Evolutionary conservation across 2,329 filamentous ascomycete genomes (phyloP).

Genomic region (Lomentospora prolificans): DNA sequence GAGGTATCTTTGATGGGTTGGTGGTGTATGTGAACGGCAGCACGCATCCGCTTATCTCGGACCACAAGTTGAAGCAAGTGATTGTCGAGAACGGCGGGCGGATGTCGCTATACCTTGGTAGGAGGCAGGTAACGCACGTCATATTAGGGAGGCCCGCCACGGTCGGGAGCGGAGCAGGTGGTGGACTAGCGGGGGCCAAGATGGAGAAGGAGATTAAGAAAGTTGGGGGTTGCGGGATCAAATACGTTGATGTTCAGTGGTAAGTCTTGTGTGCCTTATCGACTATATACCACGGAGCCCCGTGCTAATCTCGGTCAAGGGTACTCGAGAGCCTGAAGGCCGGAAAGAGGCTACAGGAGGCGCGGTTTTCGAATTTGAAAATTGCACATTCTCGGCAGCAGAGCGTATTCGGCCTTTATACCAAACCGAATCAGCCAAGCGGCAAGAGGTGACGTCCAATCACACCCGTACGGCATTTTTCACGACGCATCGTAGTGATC

Average conservation of each 20-base stretch:
- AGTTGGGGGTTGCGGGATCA: constrained; percentile 59
- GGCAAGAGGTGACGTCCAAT: not conserved
- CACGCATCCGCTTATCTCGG: constrained; percentile 70
- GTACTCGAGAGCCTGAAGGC: constrained; percentile 73
- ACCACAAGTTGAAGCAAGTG: constrained; percentile 75
- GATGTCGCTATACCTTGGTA: constrained; percentile 60
- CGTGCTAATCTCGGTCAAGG: constrained; percentile 40
- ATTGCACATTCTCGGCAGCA: constrained; percentile 51
- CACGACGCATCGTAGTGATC: too few species aligned
- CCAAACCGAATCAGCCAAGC: not conserved
- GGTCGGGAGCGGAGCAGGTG: constrained; percentile 49
- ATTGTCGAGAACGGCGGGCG: constrained; percentile 65
- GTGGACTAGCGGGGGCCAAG: constrained; percentile 68
- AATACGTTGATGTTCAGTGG: constrained; percentile 77
- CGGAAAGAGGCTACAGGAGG: constrained; percentile 65
- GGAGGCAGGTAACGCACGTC: constrained; percentile 74
- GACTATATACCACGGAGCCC: too few species aligned
- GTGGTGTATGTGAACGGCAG: constrained; percentile 83
- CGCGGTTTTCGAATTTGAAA: constrained; percentile 56
- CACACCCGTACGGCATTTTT: not conserved
- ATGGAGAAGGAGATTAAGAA: constrained; percentile 68
- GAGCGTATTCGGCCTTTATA: constrained; percentile 49
- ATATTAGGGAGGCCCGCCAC: constrained; percentile 57
- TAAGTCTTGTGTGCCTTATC: constrained; percentile 35
- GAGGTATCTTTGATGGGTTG: constrained; percentile 57